Percentiles rank a stretch among this genome's conserved stretches.
These are phyloP conservation scores for Euphorbia celastroides DNA, from an alignment of 441 rosid genomes.

Conservation along the genomic window DNA sequence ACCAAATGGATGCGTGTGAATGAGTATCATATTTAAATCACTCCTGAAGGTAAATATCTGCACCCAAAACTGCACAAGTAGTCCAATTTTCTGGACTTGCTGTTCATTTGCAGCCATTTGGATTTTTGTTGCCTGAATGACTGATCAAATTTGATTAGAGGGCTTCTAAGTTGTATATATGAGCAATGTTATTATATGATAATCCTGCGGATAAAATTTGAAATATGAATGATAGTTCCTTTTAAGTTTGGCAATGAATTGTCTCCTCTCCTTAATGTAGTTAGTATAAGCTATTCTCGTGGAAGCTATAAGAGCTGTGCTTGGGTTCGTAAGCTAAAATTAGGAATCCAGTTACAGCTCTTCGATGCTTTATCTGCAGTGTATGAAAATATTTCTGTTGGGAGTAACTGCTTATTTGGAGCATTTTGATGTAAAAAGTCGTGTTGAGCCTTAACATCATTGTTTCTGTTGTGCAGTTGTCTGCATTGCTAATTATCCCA, in stretches of 20 bases:
- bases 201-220: background rate
- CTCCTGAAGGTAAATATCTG: slow-evolving; percentile 30
- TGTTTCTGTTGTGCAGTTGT: slow-evolving; percentile 5
- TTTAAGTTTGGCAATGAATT: background rate
- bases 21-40: slow-evolving; percentile 51
- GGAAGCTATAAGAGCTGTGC: background rate
- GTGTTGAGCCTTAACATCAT: background rate
- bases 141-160: background rate
- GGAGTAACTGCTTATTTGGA: background rate
- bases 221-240: background rate
- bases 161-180: background rate
- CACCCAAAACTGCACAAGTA: background rate
- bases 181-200: background rate
- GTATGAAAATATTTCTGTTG: background rate
- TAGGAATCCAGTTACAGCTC: background rate
- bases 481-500: slow-evolving; percentile 9
- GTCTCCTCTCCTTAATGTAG: background rate
- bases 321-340: background rate
- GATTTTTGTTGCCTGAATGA: background rate
- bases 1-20: slow-evolving; percentile 84
- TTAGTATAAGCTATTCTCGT: background rate
- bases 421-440: background rate
- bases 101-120: background rate
- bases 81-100: background rate
- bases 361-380: background rate